Evolutionary conservation across 805 yeast species (phyloP).

Genomic region (Danielozyma ontarioensis): DNA sequence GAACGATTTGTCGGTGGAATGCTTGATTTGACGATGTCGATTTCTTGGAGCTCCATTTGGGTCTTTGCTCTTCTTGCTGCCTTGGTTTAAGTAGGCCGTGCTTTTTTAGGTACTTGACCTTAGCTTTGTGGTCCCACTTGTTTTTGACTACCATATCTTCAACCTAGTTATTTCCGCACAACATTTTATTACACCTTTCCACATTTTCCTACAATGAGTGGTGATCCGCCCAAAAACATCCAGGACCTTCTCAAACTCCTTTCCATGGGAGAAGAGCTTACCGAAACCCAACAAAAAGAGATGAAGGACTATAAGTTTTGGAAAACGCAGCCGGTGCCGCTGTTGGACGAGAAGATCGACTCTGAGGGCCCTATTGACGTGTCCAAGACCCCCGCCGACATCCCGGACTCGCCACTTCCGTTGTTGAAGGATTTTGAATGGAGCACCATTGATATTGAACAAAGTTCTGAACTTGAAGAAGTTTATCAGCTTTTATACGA

Average conservation of each 20-base stretch:
- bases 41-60: slow-evolving; percentile 35
- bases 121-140: slow-evolving; percentile 43
- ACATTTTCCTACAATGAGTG: not conserved
- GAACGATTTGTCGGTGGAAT: slow-evolving; percentile 7
- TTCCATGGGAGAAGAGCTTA: slow-evolving; percentile 49
- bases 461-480: slow-evolving; percentile 59
- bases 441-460: slow-evolving; percentile 65
- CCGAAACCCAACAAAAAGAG: slow-evolving; percentile 53
- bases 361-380: slow-evolving; percentile 80
- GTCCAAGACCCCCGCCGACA: slow-evolving; percentile 61
- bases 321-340: slow-evolving; percentile 95
- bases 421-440: slow-evolving; percentile 82
- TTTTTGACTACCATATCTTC: slow-evolving; percentile 35
- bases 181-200: slow-evolving; percentile 1
- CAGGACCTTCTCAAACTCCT: slow-evolving; percentile 57
- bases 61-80: slow-evolving; percentile 9
- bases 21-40: slow-evolving; percentile 5
- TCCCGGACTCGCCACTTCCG: slow-evolving; percentile 66
- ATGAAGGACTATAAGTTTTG: slow-evolving; percentile 94
- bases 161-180: not conserved
- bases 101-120: slow-evolving; percentile 31
- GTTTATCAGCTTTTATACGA: slow-evolving; percentile 76
- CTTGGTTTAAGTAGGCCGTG: slow-evolving; percentile 27
- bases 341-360: slow-evolving; percentile 60
- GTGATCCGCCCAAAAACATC: slow-evolving; percentile 30